Evolutionary conservation across 495 filamentous ascomycete genomes (phyloP), one percentile per base, ranked within the genome.

Genomic region (Hypoxylon intermedium): DNA sequence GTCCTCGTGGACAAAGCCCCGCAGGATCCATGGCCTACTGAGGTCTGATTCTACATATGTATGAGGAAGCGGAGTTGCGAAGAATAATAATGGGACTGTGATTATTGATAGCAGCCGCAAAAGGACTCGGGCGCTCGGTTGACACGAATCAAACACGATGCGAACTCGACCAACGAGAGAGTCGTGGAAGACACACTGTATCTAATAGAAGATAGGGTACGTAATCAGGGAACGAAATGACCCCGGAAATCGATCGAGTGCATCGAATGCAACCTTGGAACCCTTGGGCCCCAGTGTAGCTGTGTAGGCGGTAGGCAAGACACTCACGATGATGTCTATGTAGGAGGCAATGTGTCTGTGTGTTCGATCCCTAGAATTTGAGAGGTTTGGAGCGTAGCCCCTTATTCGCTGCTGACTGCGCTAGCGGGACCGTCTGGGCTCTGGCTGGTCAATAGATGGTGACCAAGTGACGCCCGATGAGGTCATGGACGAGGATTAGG

Each of bases 401-500:
- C 15, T 19, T 40, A 56, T 62, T 56, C 30, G 52, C 45, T 38
- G 16, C 38, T 48, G 47, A 28, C 3, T 58, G 53, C 43, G 42
- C 15, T 63, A 48, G 53, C 15, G 45, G 48, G 42, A 38, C 15
- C 36, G n/a, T n/a, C n/a, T n/a, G n/a, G n/a, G n/a, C n/a, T 15
- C 19, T 34, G 4, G 48, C 36, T 47, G 21, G 61, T 62, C 20
- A 55, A 46, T 23, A 53, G 5, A 52, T 54, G n/a, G 46, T 67
- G 16, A 67, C 57, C 9, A 33, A 42, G 15, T 45, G 65, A 24
- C 52, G 57, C 30, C 45, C 51, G 24, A 68, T 67, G 47, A 67
- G 46, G 53, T 61, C 58, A 48, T 55, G 37, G 21, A 61, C 77
- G 6, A 71, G 75, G 11, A 73, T 73, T 13, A 59, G 67, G 20